Conservation (phyloP, 495 filamentous ascomycete species). For the Podospora anserina region DNA sequence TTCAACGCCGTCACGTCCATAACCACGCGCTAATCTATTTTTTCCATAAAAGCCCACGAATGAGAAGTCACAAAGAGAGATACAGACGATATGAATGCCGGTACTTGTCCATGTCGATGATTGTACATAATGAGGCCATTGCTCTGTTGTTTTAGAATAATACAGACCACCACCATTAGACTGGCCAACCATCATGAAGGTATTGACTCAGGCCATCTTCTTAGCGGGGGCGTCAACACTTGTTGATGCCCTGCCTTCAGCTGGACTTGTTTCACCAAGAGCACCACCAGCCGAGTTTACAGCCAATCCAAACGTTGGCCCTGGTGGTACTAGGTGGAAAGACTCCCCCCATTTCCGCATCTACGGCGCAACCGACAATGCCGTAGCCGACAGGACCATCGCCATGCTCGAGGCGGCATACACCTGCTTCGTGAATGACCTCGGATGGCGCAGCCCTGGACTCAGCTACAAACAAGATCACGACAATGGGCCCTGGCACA, state of each 20-base stretch:
- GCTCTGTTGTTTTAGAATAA: neutral
- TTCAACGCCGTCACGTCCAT: neutral
- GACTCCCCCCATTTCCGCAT: constrained; percentile 48
- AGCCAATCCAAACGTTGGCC: constrained; percentile 40
- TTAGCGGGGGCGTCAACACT: neutral
- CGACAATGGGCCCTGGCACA: constrained; percentile 41
- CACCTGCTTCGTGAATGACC: constrained; percentile 40
- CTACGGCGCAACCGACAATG: constrained; percentile 32
- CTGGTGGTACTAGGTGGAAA: constrained; percentile 31
- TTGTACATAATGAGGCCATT: neutral
- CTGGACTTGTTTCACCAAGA: neutral
- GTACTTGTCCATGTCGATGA: neutral
- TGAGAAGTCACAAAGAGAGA: neutral
- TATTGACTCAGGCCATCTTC: neutral
- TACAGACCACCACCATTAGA: neutral
- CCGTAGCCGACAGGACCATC: constrained; percentile 30
- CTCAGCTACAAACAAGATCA: constrained; percentile 37
- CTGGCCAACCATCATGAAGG: neutral
- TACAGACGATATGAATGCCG: neutral
- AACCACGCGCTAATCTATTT: neutral
- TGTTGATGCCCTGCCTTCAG: neutral
- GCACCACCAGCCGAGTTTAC: constrained; percentile 37
- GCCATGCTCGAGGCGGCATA: constrained; percentile 44
- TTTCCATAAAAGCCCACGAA: neutral
- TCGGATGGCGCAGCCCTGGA: constrained; percentile 44